A percentile compares a stretch with the other conserved stretches of the same genome.
Evolutionary conservation across 495 filamentous ascomycete species (phyloP).

Genomic region (Podospora didyma): DNA sequence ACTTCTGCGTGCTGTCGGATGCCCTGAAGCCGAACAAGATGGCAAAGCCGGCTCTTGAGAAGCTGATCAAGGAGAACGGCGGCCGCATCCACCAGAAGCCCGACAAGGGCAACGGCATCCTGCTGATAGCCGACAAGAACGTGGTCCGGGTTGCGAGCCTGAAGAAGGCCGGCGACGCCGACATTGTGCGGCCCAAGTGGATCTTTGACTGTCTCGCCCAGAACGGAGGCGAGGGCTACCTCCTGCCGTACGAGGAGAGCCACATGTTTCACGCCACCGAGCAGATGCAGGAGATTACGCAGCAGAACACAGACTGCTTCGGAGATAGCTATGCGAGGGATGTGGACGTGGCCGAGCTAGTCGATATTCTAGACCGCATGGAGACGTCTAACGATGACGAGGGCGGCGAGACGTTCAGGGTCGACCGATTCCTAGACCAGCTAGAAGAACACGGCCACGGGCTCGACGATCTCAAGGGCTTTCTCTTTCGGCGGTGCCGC

Average conservation of each 20-base stretch:
- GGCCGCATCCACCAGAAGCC: constrained; percentile 77
- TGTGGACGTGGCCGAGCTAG: constrained; percentile 61
- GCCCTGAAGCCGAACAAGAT: constrained; percentile 52
- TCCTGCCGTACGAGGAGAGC: constrained; percentile 45
- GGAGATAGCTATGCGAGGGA: constrained; percentile 83
- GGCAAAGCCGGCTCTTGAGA: constrained; percentile 76
- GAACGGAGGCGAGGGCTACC: constrained; percentile 51
- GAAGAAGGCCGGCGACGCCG: constrained; percentile 60
- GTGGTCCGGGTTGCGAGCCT: constrained; percentile 84
- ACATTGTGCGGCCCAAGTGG: constrained; percentile 80
- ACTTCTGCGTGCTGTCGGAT: constrained; percentile 63
- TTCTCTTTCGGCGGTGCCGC: constrained; percentile 62
- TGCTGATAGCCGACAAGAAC: constrained; percentile 77
- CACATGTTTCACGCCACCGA: constrained; percentile 46
- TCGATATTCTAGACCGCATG: constrained; percentile 49
- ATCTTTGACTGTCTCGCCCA: constrained; percentile 77
- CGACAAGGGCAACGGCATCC: constrained; percentile 48
- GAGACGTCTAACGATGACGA: constrained; percentile 5
- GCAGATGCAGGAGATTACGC: constrained; percentile 23
- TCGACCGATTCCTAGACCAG: constrained; percentile 45
- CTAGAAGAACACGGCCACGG: constrained; percentile 52
- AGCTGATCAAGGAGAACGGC: constrained; percentile 81
- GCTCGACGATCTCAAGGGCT: constrained; percentile 50
- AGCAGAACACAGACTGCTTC: constrained; percentile 64
- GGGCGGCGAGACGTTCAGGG: constrained; percentile 23